Evolutionary conservation across 257 asterid genomes (phyloP), one percentile per base, ranked within the genome.

Genomic region (Verbena officinalis): DNA sequence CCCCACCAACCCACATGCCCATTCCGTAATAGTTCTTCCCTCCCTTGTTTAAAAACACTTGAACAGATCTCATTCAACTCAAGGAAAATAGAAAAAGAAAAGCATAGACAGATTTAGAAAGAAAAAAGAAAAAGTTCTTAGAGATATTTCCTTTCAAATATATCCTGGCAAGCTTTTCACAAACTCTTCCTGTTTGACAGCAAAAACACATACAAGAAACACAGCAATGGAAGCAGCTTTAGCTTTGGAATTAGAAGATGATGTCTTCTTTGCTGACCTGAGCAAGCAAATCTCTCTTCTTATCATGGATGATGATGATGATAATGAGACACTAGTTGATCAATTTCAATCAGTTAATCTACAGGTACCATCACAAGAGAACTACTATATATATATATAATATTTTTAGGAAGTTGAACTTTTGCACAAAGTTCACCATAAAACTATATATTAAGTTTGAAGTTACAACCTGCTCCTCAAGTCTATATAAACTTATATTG

Each of bases 271-370:
- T 78, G 93, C 89, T 57, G 86, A 85, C 36, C 63, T 85, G 67
- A 85, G 89, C 77, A 75, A 69, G 58, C 85, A 68, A 71, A 80
- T 86, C 57, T 83, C 85, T 61, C 87, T 83, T 7, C 70, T 86
- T 1, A 77, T 86, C 52, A 80, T 80, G 94, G 93, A 85, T 51
- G 93, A 85, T 50, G 83, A 78, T 4, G 84, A 79, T 50, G 83
- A 78, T 4, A 82, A 79, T 50, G 65, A 63, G 3, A 59, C 73
- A 11, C 67, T 55, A 31, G n/a, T 69, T 9, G 24, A 48, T 60
- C 78, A 61, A 11, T 59, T 66, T 21, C 61, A 83, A 31, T 64
- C 89, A 0, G 56, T 60, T 54, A 63, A 84, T 71, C 52, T 74
- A 7, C 83, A 77, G 84, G 91, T 79, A n/a, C 57, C 52, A 43